Evolutionary conservation across 2,329 filamentous ascomycete genomes (phyloP), one percentile per base, ranked within the genome.

Genomic region (Ceratocystis cacaofunesta): DNA sequence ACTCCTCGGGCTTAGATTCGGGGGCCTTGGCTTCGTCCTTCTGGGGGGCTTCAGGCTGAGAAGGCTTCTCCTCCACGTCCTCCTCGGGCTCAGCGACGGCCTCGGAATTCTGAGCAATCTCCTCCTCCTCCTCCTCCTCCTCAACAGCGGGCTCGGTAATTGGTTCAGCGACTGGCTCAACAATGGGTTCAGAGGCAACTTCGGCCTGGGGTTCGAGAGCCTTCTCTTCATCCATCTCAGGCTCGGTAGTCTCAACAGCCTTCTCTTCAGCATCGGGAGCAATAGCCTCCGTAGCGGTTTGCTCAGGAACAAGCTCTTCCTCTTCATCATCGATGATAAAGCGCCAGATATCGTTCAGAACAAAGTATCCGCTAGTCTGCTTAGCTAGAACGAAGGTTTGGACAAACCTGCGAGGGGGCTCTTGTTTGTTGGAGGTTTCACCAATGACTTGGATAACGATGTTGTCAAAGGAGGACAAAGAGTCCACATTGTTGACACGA

Each of bases 391-490:
- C 90, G 71, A 99, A 99, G 63, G 92, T 97, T 81, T 99, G 94
- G 50, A 92, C 88, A 73, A 99, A 99, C 76, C 96, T 96, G 80
- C 89, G 92, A 72, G 92, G 90, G 67, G 94, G 89, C 69, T 87
- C 86, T 61, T 85, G 85, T 77, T 95, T 95, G 84, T 95, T 96
- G 72, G 92, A 96, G 72, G 94, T 95, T 78, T 97, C 92, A 70
- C 94, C 94, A 73, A 99, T 96, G 72, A 97, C 94, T 76, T 96
- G 92, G 72, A 99, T 95, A 71, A 99, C 86, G 71, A 99, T 97
- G 78, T 92, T 95, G 68, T 92, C 85, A 68, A 91, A 85, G 8
- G 92, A 96, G 69, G 88, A 87, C 78, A 99, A 92, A 19, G 92
- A 92, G 77, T 99, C 94, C 72, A 99, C 94, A 73, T 99, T 99